Conservation (phyloP, 2,329 filamentous ascomycete species). For the Teratosphaeria zuluensis region DNA sequence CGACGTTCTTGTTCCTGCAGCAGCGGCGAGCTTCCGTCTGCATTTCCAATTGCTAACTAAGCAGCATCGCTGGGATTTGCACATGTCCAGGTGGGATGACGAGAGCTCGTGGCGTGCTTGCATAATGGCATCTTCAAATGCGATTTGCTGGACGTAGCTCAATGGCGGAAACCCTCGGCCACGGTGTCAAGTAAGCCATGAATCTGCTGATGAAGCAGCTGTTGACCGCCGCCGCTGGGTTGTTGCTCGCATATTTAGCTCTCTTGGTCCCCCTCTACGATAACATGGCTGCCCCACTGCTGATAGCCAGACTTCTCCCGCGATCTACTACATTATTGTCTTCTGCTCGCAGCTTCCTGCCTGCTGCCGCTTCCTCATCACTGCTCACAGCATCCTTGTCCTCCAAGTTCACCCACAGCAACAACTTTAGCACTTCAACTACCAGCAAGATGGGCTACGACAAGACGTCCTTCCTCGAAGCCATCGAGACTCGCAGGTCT, state of each 20-base stretch:
- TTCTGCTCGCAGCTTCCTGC: neutral
- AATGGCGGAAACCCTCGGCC: too few species aligned
- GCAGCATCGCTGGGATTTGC: neutral
- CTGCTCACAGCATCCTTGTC: neutral
- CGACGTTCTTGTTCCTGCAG: neutral
- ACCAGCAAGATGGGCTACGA: constrained; percentile 30
- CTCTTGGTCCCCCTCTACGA: neutral
- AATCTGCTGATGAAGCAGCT: neutral
- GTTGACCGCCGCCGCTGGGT: neutral
- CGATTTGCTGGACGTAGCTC: neutral
- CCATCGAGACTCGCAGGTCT: constrained; percentile 58
- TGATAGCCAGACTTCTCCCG: constrained; percentile 3
- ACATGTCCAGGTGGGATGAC: neutral
- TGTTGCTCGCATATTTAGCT: constrained; percentile 3
- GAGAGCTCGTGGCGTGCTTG: neutral
- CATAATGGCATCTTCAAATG: neutral
- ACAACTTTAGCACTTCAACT: constrained; percentile 6
- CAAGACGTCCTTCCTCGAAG: constrained; percentile 45
- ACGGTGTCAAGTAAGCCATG: neutral
- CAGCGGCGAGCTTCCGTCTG: neutral
- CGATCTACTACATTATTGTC: neutral
- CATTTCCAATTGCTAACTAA: neutral
- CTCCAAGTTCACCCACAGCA: neutral
- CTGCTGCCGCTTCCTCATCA: neutral
- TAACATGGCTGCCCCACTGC: constrained; percentile 4